Conservation (phyloP, 2,329 filamentous ascomycete species). For the Dryadomyces sulphureus region DNA sequence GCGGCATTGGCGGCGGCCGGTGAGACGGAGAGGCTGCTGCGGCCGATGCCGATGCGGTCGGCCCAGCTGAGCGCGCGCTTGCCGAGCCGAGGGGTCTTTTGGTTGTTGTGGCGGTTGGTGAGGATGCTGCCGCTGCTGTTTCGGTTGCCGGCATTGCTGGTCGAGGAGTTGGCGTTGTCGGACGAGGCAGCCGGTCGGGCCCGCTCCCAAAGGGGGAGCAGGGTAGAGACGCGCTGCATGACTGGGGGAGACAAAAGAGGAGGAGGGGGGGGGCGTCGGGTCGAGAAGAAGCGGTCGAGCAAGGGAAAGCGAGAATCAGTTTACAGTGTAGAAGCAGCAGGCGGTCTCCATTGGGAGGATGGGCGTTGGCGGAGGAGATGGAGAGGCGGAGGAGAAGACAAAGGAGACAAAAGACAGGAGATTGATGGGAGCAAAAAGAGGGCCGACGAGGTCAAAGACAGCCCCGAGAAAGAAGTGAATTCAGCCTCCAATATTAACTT, state of each 20-base stretch:
- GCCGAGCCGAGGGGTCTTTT: slow-evolving; percentile 7
- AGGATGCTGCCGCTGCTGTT: slow-evolving; percentile 1
- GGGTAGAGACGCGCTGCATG: slow-evolving; percentile 32
- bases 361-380: no score
- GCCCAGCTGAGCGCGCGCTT: slow-evolving; percentile 20
- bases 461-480: no score
- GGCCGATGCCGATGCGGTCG: slow-evolving; percentile 7
- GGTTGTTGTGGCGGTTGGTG: not conserved
- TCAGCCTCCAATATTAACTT: not conserved
- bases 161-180: slow-evolving; percentile 4
- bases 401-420: no score
- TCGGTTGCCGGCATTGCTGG: not conserved
- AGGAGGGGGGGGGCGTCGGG: not conserved
- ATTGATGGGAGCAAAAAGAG: no score
- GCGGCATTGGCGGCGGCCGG: slow-evolving; percentile 9
- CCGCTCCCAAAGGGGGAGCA: slow-evolving; percentile 25
- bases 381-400: no score
- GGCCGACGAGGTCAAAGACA: not conserved
- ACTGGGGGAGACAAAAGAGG: slow-evolving; percentile 1
- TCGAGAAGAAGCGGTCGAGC: no score
- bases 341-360: no score
- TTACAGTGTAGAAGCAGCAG: no score
- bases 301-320: no score
- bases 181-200: slow-evolving; percentile 7
- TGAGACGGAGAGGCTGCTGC: slow-evolving; percentile 6